These are phyloP conservation scores for Phialophora macrospora DNA, from an alignment of 2,329 filamentous ascomycete genomes.

Conservation along the genomic window DNA sequence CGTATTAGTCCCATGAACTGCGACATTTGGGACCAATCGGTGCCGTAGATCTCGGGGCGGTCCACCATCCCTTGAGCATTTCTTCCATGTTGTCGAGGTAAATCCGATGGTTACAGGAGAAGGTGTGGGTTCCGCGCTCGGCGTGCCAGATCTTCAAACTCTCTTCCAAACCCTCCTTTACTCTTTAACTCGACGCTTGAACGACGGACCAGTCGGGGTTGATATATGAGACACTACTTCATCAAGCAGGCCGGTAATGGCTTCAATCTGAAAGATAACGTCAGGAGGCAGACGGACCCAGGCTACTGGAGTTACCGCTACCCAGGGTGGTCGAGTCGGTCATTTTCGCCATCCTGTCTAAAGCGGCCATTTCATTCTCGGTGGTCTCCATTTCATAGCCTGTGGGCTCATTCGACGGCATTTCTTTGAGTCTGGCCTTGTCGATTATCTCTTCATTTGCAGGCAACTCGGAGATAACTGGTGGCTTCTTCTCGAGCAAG, in stretches of 20 bases:
- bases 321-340: slow-evolving; percentile 15
- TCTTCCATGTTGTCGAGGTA: too few species aligned
- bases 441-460: background rate
- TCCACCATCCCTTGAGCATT: too few species aligned
- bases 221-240: background rate
- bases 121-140: too few species aligned
- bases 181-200: too few species aligned
- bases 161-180: too few species aligned
- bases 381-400: slow-evolving; percentile 13
- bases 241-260: background rate
- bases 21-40: too few species aligned
- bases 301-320: background rate
- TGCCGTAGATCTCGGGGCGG: too few species aligned
- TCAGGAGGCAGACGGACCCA: background rate
- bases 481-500: background rate
- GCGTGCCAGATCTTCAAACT: too few species aligned
- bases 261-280: background rate
- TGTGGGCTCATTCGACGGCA: slow-evolving; percentile 10
- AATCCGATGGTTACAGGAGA: too few species aligned
- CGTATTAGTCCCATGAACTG: too few species aligned
- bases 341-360: slow-evolving; percentile 2
- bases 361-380: slow-evolving; percentile 10
- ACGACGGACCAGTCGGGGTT: too few species aligned
- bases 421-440: slow-evolving; percentile 1
- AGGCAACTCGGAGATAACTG: background rate